phyloP scores from a whole-genome alignment of 805 yeast species.

The Monosporozyma servazzii region DNA sequence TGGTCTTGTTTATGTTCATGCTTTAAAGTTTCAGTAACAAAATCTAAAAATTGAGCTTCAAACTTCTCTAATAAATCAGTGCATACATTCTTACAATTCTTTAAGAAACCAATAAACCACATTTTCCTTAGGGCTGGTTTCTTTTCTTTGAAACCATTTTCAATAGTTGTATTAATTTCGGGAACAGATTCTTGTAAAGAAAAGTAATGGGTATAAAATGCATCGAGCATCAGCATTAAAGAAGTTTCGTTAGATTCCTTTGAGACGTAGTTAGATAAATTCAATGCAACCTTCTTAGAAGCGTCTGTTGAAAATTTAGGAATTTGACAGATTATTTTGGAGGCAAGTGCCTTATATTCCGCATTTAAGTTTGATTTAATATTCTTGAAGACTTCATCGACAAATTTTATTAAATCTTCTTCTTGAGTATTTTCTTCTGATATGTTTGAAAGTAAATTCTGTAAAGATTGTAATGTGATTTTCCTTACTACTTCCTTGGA shows the following conservation, averaged over 20 bases:
- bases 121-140: conserved; percentile 51
- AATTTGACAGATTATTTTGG: conserved; percentile 34
- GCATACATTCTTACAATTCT: conserved; percentile 21
- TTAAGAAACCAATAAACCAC: conserved; percentile 50
- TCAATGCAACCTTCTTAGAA: conserved; percentile 34
- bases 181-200: conserved; percentile 19
- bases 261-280: conserved; percentile 42
- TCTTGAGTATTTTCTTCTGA: conserved; percentile 17
- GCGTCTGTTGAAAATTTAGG: conserved; percentile 22
- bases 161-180: conserved; percentile 30
- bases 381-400: conserved; percentile 47
- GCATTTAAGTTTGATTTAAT: conserved; percentile 51
- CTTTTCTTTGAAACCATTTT: conserved; percentile 57
- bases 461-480: conserved; percentile 35
- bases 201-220: conserved; percentile 41
- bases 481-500: conserved; percentile 57
- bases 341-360: conserved; percentile 55
- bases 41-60: conserved; percentile 18
- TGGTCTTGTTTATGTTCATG: conserved; percentile 37
- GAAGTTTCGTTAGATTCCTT: conserved; percentile 74
- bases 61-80: conserved; percentile 31
- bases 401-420: conserved; percentile 28
- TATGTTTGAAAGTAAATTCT: conserved; percentile 21
- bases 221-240: conserved; percentile 39
- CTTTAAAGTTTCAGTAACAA: conserved; percentile 30